Base-by-base conservation (phyloP, 1,139 yeast genomes). In the Diutina neorugosa region DNA sequence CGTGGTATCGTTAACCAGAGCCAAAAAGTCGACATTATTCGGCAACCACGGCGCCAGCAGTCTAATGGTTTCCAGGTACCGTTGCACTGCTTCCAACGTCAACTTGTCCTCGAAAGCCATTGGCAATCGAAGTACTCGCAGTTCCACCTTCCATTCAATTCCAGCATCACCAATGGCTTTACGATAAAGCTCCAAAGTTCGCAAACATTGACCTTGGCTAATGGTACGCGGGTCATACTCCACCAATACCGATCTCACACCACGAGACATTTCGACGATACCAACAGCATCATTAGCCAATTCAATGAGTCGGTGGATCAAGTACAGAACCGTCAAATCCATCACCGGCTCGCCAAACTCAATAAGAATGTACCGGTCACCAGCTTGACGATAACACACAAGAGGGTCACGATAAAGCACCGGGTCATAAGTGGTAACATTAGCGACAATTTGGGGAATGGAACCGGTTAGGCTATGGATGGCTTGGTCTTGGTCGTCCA, bases 31-130 rank as follows among this genome's bases (percentile, higher is more conserved):
- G 59, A 91, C 97, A 64, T 93, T 93, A 71, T 90, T 91, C 58
- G 98, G 98, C 64, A 93, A 76, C 98, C 98, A 93, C 51, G 98
- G 98, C 11, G 98, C 98, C 54, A 81, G 81, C 31, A 94, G 78
- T 62, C 98, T 79, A 62, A 93, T 90, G 8, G 98, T 93, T 71
- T 93, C 98, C 66, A 83, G 82, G 69, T 93, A 93, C 67, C 98
- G 80, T 58, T 80, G 80, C 50, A 90, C 98, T 46, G 97, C 96
- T 58, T 81, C 91, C 62, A 91, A 71, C 2, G 96, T 90, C 71
- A 85, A 82, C 59, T 83, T 72, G 65, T 93, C 98, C 72, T 93
- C 98, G 66, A 91, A 93, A 0, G 96, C 97, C 91, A 93, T 86
- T 56, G 98, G 98, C 61, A 93, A 75, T 63, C 80, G 86, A 67